Evolutionary conservation across 2,329 filamentous ascomycete species (phyloP).

Genomic region (Pestalotiopsis sp.): DNA sequence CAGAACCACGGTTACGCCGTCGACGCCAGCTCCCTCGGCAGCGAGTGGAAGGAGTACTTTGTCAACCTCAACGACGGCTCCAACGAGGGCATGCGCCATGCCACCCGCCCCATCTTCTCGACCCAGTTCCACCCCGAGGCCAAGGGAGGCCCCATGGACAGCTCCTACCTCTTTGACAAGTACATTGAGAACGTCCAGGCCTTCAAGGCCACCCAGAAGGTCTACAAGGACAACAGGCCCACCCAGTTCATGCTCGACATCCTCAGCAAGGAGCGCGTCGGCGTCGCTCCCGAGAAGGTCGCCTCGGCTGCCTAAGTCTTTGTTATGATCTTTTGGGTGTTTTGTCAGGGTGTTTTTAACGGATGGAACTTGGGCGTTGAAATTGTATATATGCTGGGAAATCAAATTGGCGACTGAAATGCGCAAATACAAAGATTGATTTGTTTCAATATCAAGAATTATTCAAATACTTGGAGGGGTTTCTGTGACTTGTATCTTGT

Average conservation of each 20-base stretch:
- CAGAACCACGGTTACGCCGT: slow-evolving; percentile 99
- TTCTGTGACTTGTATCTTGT: not conserved
- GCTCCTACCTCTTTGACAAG: slow-evolving; percentile 92
- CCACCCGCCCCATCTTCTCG: slow-evolving; percentile 92
- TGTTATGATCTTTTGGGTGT: not conserved
- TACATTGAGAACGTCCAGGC: slow-evolving; percentile 87
- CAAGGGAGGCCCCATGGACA: slow-evolving; percentile 95
- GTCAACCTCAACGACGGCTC: slow-evolving; percentile 96
- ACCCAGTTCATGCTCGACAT: slow-evolving; percentile 87
- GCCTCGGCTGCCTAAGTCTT: slow-evolving; percentile 45
- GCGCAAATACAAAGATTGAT: not conserved
- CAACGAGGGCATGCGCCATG: slow-evolving; percentile 97
- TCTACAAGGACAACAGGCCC: slow-evolving; percentile 84
- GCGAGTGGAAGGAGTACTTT: slow-evolving; percentile 96
- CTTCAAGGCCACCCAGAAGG: slow-evolving; percentile 81
- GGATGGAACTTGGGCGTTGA: not conserved
- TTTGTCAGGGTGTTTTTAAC: not conserved
- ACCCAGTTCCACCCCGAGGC: slow-evolving; percentile 99
- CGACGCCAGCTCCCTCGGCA: slow-evolving; percentile 76
- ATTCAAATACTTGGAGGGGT: not conserved
- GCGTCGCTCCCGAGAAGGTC: slow-evolving; percentile 70
- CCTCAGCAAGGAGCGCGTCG: slow-evolving; percentile 90
- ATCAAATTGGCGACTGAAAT: not conserved
- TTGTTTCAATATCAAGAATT: not conserved
- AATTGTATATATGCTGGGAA: not conserved